Base-by-base conservation (phyloP, 495 filamentous ascomycete genomes). In the Penicillium roqueforti region DNA sequence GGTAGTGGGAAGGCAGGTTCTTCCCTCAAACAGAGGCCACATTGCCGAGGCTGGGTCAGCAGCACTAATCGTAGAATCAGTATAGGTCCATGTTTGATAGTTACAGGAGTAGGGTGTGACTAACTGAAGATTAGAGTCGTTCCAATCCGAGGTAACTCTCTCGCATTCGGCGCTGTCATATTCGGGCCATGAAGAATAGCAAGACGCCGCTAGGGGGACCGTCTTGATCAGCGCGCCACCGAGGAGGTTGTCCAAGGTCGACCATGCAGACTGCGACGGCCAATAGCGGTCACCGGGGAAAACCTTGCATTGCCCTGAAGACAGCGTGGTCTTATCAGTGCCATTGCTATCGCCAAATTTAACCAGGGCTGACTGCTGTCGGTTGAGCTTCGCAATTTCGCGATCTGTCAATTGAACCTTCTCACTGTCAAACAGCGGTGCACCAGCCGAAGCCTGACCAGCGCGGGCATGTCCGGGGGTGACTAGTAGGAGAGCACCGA, bases 181-280 rank as follows among this genome's bases (percentile, higher is more conserved):
- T 25, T 78, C 64, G 10, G 71, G 68, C 65, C 72, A 72, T 38
- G 71, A 69, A n/a, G 55, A 52, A 43, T 80, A 83, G 66, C 82
- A 85, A 5, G 78, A 67, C 6, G 80, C 76, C 5, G 76, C 82
- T 20, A 79, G 65, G 11, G 82, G 82, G 16, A 78, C 76, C 1
- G 77, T 80, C 53, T 80, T 72, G 51, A 79, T 80, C n/a, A 85
- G 68, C 1, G 74, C 70, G 32, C 76, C 78, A n/a, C 72, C 78
- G 9, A 77, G 61, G 5, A 77, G 59, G 4, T 68, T 46, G 56
- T 82, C 71, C 37, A 84, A 74, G 8, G 72, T 54, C 5, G 63
- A 56, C 73, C 77, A 80, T 13, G 65, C 62, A 6, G 58, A 44
- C 2, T 55, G 19, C 3, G 64, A 61, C 0, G 80, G 80, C 80